Conservation (phyloP, 768 basidiomycete genomes). For the Podaxis mareebaensis region DNA sequence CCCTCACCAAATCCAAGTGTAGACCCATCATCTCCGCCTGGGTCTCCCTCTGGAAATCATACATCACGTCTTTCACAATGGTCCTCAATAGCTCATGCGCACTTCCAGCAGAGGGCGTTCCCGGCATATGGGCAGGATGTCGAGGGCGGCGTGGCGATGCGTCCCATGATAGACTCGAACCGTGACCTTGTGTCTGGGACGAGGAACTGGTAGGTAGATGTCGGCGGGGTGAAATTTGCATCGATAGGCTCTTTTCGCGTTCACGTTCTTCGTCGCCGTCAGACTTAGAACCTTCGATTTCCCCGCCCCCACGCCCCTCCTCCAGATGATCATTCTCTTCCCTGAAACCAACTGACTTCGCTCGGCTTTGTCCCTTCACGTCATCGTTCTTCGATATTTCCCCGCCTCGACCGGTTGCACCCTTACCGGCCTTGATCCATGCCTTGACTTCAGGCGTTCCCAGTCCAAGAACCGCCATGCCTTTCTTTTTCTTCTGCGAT, state of each 20-base stretch:
- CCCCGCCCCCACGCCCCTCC: neutral
- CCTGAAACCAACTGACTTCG: constrained; percentile 51
- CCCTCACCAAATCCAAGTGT: constrained; percentile 70
- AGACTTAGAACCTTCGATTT: constrained; percentile 15
- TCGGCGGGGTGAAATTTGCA: constrained; percentile 62
- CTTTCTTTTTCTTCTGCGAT: constrained; percentile 22
- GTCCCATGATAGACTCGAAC: constrained; percentile 36
- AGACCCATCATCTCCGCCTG: constrained; percentile 72
- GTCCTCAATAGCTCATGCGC: constrained; percentile 64
- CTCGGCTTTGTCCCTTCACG: constrained; percentile 34
- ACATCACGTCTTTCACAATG: constrained; percentile 72
- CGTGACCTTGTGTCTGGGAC: constrained; percentile 8
- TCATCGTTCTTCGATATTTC: constrained; percentile 25
- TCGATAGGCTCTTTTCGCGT: constrained; percentile 41
- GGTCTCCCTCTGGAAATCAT: constrained; percentile 69
- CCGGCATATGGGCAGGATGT: constrained; percentile 3
- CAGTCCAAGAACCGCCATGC: constrained; percentile 37
- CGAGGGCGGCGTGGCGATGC: constrained; percentile 38
- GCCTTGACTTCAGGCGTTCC: constrained; percentile 52
- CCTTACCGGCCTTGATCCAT: constrained; percentile 45
- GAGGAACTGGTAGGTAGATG: constrained; percentile 23
- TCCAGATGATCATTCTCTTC: constrained; percentile 29
- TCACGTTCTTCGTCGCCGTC: constrained; percentile 28
- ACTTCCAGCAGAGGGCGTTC: constrained; percentile 24
- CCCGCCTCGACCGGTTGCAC: neutral